Evolutionary conservation across 176 grass and related monocot species (phyloP), one percentile per base, ranked within the genome.

Genomic region (Saccharum spontaneum): DNA sequence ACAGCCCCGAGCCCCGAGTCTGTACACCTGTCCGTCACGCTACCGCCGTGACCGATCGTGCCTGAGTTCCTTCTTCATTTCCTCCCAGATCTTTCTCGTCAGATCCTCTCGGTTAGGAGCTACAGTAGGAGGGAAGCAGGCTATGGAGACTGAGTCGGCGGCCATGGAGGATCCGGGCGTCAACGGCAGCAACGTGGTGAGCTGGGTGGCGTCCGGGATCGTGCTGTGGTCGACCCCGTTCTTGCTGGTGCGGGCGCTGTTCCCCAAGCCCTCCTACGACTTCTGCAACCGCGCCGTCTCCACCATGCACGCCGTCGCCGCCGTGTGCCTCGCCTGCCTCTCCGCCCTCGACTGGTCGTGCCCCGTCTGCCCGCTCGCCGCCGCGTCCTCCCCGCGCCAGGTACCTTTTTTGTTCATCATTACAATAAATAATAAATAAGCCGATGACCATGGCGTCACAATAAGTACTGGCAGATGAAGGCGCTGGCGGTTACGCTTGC

Each of bases 261-360:
- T 91, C 77, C 92, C 86, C 10, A 86, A 78, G 75, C 82, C 79
- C 15, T 91, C 92, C 2, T 82, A 90, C 79, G 84, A 94, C 84
- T 91, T 94, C 83, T 94, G 89, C 86, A 94, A 89, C 86, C 85
- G 92, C 64, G 77, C 84, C 62, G 89, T 91, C 70, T 94, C 92
- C 54, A 69, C 80, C 22, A 72, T 79, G 79, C 92, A 94, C 77
- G 89, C 92, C 54, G 67, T 79, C 67, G 5, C 87, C 41, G 86
- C 86, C 52, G 92, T 94, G 46, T 67, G 54, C 81, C 81, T 94
- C 39, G 83, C 92, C 69, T 87, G 64, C 84, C 89, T 91, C 69
- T 91, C 86, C 74, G 89, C 91, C 6, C 14, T 4, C 48, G 86
- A 87, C 79, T 91, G 92, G 92, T 34, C 79, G 3, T 82, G 86